Base-by-base conservation (phyloP, 345 rosid genomes). In the Conringia planisiliqua region DNA sequence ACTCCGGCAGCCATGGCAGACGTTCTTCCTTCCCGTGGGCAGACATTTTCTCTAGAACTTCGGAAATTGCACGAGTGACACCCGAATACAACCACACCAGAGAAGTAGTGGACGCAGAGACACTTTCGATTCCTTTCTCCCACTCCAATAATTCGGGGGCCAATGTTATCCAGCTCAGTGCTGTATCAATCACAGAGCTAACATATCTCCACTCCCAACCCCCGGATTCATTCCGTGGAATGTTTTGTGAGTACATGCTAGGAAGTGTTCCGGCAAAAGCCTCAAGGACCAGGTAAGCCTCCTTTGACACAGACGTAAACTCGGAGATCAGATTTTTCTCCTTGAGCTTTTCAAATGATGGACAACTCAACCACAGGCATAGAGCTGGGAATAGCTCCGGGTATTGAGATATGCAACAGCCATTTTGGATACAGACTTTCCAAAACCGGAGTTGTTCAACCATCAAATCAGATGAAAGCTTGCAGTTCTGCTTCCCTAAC, bases 191-290 rank as follows among this genome's bases (percentile, higher is more conserved):
- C 84, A 94, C 75, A 18, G 96, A 96, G 68, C 78, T 78, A 18
- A 86, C 94, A 77, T 83, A 85, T 68, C 82, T 85, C 98, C 98
- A 94, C 70, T 89, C 86, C 97, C 96, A 94, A 52, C 69, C 72
- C 73, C 78, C 91, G 10, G 36, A 58, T 64, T 75, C 52, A 65
- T 69, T 73, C 66, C 46, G 68, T 5, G 7, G 63, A 64, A 61
- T 39, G 73, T 78, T 74, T 69, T 81, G 85, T 24, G 80, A 66
- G 78, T 77, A 83, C 80, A 91, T 74, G 68, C 73, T 79, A 59
- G 97, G 97, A 79, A 94, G 98, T 38, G 80, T 85, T 73, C 70
- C 71, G 20, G 93, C 89, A 79, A 91, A 84, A 62, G 90, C 96
- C 81, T 83, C 91, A 66, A 91, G 82, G 69, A 94, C 91, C 77